Evolutionary conservation across 83 land plant genomes (phyloP).

Genomic region (Larix sibirica): DNA sequence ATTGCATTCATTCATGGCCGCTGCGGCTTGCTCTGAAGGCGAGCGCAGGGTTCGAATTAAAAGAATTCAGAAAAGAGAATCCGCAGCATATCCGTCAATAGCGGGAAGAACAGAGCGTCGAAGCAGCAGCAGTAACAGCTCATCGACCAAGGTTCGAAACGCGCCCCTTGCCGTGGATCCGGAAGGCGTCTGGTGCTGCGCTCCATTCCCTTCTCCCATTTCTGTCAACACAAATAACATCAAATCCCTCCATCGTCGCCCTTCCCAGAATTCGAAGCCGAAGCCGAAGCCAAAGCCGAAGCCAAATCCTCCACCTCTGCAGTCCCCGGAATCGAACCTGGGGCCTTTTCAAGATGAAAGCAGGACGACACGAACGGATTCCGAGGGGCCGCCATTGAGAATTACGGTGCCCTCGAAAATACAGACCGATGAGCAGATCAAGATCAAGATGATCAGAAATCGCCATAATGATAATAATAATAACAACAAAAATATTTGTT

Average conservation of each 20-base stretch:
- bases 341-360: slow-evolving; percentile 4
- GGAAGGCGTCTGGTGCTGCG: slow-evolving; percentile 14
- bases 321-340: neutral
- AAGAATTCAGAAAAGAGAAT: too few species aligned
- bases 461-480: too few species aligned
- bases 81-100: neutral
- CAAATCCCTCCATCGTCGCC: neutral
- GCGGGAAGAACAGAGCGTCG: slow-evolving; percentile 2
- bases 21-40: too few species aligned
- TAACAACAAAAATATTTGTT: neutral
- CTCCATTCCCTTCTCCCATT: neutral
- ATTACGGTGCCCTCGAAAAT: neutral
- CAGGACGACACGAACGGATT: neutral
- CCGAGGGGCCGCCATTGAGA: neutral
- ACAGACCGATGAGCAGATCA: neutral
- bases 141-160: slow-evolving; percentile 10
- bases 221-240: slow-evolving; percentile 6
- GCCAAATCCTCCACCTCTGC: neutral
- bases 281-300: neutral
- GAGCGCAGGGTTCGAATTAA: too few species aligned
- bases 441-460: neutral
- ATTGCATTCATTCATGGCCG: too few species aligned
- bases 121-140: neutral
- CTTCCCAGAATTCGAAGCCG: neutral
- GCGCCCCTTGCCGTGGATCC: slow-evolving; percentile 14